Evolutionary conservation across 176 grass and related monocot species (phyloP).

Genomic region (Leersia perrieri): DNA sequence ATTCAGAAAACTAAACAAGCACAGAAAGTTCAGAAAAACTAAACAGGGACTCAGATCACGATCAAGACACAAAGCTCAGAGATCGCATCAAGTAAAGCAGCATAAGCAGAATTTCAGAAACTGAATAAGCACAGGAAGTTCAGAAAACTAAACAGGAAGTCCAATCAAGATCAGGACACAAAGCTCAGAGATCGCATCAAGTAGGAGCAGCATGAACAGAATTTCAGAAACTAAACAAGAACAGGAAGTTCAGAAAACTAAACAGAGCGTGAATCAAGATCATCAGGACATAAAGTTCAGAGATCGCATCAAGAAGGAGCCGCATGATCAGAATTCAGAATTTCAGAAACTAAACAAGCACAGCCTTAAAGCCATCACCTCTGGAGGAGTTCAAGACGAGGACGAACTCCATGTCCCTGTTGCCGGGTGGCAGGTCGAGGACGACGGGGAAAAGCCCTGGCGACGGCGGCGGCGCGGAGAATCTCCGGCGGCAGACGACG

Average conservation of each 20-base stretch:
- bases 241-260: background rate
- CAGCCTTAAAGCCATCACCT: slow-evolving; percentile 20
- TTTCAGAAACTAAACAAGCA: background rate
- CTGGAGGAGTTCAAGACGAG: slow-evolving; percentile 25
- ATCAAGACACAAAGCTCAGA: no score
- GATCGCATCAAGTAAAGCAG: no score
- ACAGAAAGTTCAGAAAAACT: background rate
- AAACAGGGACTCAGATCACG: no score
- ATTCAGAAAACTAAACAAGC: slow-evolving; percentile 12
- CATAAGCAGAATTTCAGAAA: background rate
- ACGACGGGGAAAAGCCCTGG: slow-evolving; percentile 37
- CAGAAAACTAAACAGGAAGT: background rate
- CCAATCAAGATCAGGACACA: no score
- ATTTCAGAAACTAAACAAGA: slow-evolving; percentile 13
- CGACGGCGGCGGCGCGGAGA: background rate
- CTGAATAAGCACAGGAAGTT: background rate
- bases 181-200: background rate
- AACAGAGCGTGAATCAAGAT: no score
- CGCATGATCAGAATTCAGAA: no score
- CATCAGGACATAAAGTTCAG: no score
- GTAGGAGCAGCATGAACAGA: no score
- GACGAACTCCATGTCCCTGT: slow-evolving; percentile 48
- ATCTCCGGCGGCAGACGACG: slow-evolving; percentile 42
- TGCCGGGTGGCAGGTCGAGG: slow-evolving; percentile 56
- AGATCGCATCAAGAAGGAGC: no score